Base-by-base conservation (phyloP, 2,329 filamentous ascomycete species). In the Stromatinia cepivora region DNA sequence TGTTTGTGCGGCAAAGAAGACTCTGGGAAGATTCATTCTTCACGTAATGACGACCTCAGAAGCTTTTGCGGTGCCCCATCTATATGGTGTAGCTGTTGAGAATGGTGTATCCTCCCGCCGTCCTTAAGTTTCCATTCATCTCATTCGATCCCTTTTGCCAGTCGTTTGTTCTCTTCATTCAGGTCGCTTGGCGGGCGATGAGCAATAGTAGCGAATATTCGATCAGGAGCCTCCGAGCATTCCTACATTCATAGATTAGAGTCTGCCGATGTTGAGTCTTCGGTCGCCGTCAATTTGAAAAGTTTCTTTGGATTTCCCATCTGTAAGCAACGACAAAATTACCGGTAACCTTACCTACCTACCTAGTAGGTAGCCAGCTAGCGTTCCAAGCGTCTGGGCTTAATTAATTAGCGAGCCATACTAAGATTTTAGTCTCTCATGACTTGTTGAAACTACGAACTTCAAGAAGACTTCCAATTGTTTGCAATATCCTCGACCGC, bases 351-450 rank as follows among this genome's bases (percentile, higher is more conserved):
- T 42, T 34, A 34, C 28, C 17, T 34, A 34, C 28, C 17, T 34
- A 6, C 6, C 3, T 31, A 15, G 36, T 25, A 46, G 17, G 7
- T 48, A n/a, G 20, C 22, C 25, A 4, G n/a, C 46, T 53, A 42
- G 46, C 36, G 39, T 28, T 64, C 34, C 28, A 62, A 62, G 59
- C 45, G 28, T 50, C 25, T n/a, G 59, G 42, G 13, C 28, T 11
- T 34, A 17, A 68, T 36, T 20, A 15, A 50, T 68, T 68, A 68
- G 66, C 66, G 66, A 68, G 25, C 2, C 34, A 34, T 31, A 17
- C 45, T 36, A 68, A 62, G 25, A 68, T 45, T 25, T 68, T 68
- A 54, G 66, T 22, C 13, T 42, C 34, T 56, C 11, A 61, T 61
- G 46, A 4, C 17, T n/a, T n/a, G 15, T 42, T 45, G 36, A 31